Evolutionary conservation across 139 green algal genomes (phyloP).

Genomic region (Trebouxia sp.): DNA sequence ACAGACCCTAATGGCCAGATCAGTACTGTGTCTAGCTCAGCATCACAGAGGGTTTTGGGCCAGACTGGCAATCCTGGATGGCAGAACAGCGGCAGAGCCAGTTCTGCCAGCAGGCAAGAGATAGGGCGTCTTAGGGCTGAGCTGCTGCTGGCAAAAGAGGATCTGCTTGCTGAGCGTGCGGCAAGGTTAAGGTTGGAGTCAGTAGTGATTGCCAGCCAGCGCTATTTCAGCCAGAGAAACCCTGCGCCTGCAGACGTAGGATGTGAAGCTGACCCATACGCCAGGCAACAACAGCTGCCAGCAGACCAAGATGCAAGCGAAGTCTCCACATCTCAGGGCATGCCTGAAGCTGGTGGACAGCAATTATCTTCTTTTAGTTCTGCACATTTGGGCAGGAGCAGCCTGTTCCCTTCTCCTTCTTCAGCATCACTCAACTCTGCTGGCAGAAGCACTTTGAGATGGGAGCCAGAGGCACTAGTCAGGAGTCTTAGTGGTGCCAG

Average conservation of each 20-base stretch:
- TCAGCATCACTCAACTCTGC: neutral
- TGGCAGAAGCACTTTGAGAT: neutral
- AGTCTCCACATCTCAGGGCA: neutral
- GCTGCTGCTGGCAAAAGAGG: slow-evolving; percentile 25
- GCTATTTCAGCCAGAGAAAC: neutral
- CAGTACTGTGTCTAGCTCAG: neutral
- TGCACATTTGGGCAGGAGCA: neutral
- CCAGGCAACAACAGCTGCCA: too few relatives aligned
- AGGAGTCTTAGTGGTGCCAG: neutral
- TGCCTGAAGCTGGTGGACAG: neutral
- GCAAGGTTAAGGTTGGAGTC: slow-evolving; percentile 13
- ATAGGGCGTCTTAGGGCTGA: neutral
- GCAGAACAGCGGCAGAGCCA: neutral
- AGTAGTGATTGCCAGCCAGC: slow-evolving; percentile 19
- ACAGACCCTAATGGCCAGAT: neutral
- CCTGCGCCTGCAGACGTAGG: neutral
- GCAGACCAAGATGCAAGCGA: too few relatives aligned
- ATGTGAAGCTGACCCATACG: neutral
- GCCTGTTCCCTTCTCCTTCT: neutral
- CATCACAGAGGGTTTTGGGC: neutral
- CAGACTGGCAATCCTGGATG: neutral
- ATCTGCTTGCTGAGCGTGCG: slow-evolving; percentile 18
- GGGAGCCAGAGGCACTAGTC: slow-evolving; percentile 4
- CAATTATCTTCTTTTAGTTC: neutral
- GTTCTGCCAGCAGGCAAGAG: neutral